Percentiles rank a stretch among this genome's conserved stretches.
phyloP scores from a whole-genome alignment of 176 grass and related monocot species.

The Phragmites australis region DNA sequence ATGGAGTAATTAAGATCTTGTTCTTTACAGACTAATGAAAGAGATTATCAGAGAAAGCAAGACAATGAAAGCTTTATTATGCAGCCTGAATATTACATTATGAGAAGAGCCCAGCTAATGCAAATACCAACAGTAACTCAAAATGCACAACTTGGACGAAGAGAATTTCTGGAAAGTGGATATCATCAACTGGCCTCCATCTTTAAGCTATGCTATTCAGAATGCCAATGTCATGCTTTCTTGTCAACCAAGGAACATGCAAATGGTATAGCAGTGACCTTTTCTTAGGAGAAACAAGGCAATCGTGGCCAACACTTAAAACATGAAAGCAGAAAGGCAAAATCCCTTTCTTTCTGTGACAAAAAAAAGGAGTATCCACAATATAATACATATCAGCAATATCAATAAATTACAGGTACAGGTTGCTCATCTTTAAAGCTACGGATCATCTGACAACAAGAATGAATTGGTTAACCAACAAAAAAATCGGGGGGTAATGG shows the following conservation, averaged over 20 bases:
- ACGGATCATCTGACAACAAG: slow-evolving; percentile 27
- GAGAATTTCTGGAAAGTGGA: not conserved
- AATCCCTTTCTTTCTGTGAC: slow-evolving; percentile 26
- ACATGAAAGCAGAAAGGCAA: slow-evolving; percentile 26
- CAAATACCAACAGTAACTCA: not conserved
- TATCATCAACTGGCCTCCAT: slow-evolving; percentile 23
- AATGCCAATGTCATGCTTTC: not conserved
- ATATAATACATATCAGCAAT: slow-evolving; percentile 10
- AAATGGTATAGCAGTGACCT: not conserved
- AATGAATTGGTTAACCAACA: slow-evolving; percentile 2
- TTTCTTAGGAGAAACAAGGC: slow-evolving; percentile 27
- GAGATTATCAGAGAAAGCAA: slow-evolving; percentile 9
- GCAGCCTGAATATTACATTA: not conserved
- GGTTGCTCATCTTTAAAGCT: slow-evolving; percentile 12
- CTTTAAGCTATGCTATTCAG: slow-evolving; percentile 14
- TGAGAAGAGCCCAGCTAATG: not conserved
- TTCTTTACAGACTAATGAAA: slow-evolving; percentile 7
- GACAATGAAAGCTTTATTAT: not conserved
- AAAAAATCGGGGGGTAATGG: not conserved
- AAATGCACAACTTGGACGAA: slow-evolving; percentile 12
- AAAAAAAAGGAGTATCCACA: slow-evolving; percentile 18
- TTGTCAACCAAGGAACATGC: slow-evolving; percentile 8
- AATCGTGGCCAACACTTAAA: slow-evolving; percentile 6
- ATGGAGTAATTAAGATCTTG: slow-evolving; percentile 2
- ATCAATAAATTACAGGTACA: not conserved